Evolutionary conservation across 2,329 filamentous ascomycete genomes (phyloP).

Genomic region (Fusarium temperatum): DNA sequence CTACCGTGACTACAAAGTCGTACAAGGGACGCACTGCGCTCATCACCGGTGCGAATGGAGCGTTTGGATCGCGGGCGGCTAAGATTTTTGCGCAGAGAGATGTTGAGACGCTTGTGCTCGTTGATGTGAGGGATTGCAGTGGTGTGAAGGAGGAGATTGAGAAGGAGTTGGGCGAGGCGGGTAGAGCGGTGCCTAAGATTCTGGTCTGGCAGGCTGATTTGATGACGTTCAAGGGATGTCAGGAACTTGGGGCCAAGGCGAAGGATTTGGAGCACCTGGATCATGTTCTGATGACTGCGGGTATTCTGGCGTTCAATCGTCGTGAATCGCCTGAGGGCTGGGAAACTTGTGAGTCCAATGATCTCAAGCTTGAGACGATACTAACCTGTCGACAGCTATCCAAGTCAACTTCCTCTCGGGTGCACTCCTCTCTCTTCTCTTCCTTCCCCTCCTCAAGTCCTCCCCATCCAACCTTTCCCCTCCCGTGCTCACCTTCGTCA

Average conservation of each 20-base stretch:
- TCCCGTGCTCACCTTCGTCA: conserved; percentile 51
- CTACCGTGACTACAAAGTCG: conserved; percentile 47
- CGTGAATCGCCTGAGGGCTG: conserved; percentile 50
- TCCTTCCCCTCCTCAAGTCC: conserved; percentile 47
- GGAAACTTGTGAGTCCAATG: conserved; percentile 46
- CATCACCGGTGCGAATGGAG: conserved; percentile 49
- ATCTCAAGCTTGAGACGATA: rapidly evolving
- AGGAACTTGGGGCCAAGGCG: conserved; percentile 44
- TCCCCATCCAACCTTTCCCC: conserved; percentile 45
- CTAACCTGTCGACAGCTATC: conserved; percentile 35
- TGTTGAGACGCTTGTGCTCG: conserved; percentile 48
- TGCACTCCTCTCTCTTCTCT: conserved; percentile 46
- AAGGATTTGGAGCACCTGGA: conserved; percentile 44
- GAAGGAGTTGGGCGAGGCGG: conserved; percentile 38
- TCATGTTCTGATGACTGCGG: conserved; percentile 50
- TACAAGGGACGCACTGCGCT: conserved; percentile 49
- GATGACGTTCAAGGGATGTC: conserved; percentile 49
- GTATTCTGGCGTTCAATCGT: conserved; percentile 49
- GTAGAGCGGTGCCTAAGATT: conserved; percentile 44
- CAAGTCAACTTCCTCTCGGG: conserved; percentile 51
- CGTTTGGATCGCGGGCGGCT: conserved; percentile 49
- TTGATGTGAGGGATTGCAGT: conserved; percentile 47
- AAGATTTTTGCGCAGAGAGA: conserved; percentile 48
- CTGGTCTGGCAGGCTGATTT: conserved; percentile 50
- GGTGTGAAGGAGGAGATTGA: conserved; percentile 48